phyloP scores from a whole-genome alignment of 495 filamentous ascomycete genomes.

The Podospora sp. region DNA sequence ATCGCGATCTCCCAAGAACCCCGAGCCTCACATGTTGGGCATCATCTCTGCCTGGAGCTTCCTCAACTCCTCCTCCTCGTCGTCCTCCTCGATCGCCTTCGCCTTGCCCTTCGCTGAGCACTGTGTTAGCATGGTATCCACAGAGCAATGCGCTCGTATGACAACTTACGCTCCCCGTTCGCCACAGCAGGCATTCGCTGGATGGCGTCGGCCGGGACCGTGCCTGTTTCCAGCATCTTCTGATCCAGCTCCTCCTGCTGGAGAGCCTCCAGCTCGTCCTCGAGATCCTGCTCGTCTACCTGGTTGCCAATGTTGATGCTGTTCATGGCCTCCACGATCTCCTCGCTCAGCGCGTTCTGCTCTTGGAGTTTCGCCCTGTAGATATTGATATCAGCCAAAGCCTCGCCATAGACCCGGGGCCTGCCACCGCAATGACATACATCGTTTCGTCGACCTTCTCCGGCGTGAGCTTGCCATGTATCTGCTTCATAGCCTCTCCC shows the following conservation, averaged over 20 bases:
- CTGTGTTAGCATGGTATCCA: constrained; percentile 17
- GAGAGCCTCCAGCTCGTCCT: constrained; percentile 73
- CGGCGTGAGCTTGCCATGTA: constrained; percentile 86
- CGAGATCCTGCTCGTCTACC: constrained; percentile 84
- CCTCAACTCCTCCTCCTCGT: constrained; percentile 93
- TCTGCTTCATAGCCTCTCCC: constrained; percentile 82
- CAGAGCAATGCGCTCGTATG: neutral
- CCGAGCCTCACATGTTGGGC: constrained; percentile 62
- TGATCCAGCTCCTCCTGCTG: constrained; percentile 88
- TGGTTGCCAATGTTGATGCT: constrained; percentile 67
- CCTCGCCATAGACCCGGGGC: neutral
- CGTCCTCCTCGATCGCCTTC: constrained; percentile 71
- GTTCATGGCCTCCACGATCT: constrained; percentile 85
- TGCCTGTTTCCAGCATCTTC: constrained; percentile 89
- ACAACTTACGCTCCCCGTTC: constrained; percentile 71
- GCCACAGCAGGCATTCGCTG: constrained; percentile 71
- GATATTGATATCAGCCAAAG: constrained; percentile 29
- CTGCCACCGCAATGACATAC: constrained; percentile 56
- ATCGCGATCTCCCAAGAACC: neutral
- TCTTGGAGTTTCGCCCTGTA: constrained; percentile 88
- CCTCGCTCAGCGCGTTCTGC: constrained; percentile 88
- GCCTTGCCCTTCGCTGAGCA: constrained; percentile 60
- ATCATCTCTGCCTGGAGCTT: constrained; percentile 96
- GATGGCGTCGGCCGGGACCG: constrained; percentile 68
- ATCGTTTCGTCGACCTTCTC: constrained; percentile 94